A percentile compares a stretch with the other conserved stretches of the same genome.
Conservation (phyloP, 2,329 filamentous ascomycete species). For the Colletotrichum lindemuthianum region DNA sequence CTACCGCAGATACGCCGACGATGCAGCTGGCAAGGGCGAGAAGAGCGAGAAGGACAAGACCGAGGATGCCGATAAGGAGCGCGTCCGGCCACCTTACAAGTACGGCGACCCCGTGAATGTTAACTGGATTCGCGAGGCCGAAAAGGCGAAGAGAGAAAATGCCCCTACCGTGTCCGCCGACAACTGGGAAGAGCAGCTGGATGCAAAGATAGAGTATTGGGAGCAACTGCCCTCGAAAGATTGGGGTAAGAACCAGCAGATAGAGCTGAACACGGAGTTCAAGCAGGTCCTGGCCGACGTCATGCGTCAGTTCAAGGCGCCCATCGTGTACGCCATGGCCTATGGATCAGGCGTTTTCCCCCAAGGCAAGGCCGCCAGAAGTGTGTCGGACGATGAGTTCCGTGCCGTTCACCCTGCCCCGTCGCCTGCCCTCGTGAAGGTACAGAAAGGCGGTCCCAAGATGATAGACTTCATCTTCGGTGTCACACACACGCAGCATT, state of each 20-base stretch:
- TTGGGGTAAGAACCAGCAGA: constrained; percentile 96
- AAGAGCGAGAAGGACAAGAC: constrained; percentile 17
- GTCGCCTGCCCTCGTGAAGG: constrained; percentile 81
- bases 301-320: constrained; percentile 89
- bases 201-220: constrained; percentile 55
- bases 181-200: constrained; percentile 56
- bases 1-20: not conserved
- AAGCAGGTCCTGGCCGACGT: constrained; percentile 90
- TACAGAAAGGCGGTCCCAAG: constrained; percentile 88
- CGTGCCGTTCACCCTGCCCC: constrained; percentile 82
- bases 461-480: constrained; percentile 99
- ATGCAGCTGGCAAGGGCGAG: not conserved
- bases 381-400: constrained; percentile 65
- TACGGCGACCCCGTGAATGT: constrained; percentile 37
- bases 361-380: constrained; percentile 66
- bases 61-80: not conserved
- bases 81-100: constrained; percentile 18
- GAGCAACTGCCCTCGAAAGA: constrained; percentile 56
- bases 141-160: constrained; percentile 16
- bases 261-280: constrained; percentile 94
- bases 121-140: constrained; percentile 28
- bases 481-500: constrained; percentile 93
- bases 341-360: constrained; percentile 98
- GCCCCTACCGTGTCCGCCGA: constrained; percentile 36
- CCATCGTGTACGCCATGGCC: constrained; percentile 95